Evolutionary conservation across 768 basidiomycete species (phyloP), one percentile per base, ranked within the genome.

Genomic region (Termitomyces sp.): DNA sequence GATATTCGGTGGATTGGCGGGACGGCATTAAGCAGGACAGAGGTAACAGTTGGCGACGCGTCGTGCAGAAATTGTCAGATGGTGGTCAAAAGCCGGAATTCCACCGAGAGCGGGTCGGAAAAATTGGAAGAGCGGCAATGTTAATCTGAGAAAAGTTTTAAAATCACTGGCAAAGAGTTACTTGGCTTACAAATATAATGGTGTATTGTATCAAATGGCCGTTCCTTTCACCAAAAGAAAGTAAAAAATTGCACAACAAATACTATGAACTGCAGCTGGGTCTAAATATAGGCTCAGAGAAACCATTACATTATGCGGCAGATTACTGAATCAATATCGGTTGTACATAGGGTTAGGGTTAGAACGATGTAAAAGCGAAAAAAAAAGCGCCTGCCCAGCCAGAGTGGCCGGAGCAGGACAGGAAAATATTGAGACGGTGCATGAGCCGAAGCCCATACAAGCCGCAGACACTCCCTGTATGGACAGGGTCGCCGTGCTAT

Each of bases 401-500:
- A 76, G 76, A 77, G 76, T 77, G 80, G 78, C 78, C 76, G 67
- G 73, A 76, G 75, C 69, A 74, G 79, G 76, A 82, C 81, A 68
- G 82, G 82, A 75, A 84, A 83, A 83, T 83, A 84, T 22, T 37
- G 27, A 72, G 82, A 81, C 77, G 75, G 78, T 81, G 80, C 82
- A 81, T 83, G 81, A 77, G 76, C 82, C 79, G 76, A 80, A 80
- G 81, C 81, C 67, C 79, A 83, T 77, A 81, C 80, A 79, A 81
- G 70, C 77, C 73, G 61, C 64, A 59, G 68, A 72, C 70, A 74
- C 78, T 77, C 82, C 79, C 81, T 85, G 80, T 73, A 63, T 72
- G 84, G 83, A 84, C 82, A 85, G 65, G 81, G 84, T 85, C 83
- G 83, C 84, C 83, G 81, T 85, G 83, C 83, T 83, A 85, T 85